A percentile compares a stretch with the other conserved stretches of the same genome.
phyloP scores from a whole-genome alignment of 305 asterid genomes.

The Salvia sclarea region DNA sequence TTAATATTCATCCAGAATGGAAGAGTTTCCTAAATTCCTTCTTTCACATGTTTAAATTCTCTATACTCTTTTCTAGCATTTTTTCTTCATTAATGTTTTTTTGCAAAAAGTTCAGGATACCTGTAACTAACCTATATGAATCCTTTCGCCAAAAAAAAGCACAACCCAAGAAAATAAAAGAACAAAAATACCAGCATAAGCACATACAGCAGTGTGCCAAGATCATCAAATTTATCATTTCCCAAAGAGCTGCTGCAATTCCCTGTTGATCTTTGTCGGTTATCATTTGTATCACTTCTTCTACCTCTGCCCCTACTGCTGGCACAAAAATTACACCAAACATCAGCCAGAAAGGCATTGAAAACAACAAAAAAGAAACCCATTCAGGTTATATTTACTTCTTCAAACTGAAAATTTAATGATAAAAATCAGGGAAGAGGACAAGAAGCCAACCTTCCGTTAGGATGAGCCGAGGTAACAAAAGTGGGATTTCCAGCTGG shows the following conservation, averaged over 20 bases:
- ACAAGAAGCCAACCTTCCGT: conserved; percentile 38
- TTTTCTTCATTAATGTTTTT: neutral
- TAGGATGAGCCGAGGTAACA: conserved; percentile 48
- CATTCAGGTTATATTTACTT: neutral
- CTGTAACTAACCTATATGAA: neutral
- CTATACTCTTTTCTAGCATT: neutral
- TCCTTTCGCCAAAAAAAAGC: neutral
- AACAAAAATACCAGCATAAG: neutral
- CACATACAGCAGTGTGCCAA: conserved; percentile 83
- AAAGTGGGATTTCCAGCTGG: conserved; percentile 38
- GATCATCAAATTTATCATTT: conserved; percentile 74
- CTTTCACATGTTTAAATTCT: neutral
- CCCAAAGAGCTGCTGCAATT: conserved; percentile 48
- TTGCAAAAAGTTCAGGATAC: neutral
- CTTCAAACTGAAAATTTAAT: neutral
- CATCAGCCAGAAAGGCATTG: neutral
- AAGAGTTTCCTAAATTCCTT: neutral
- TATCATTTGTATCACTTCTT: conserved; percentile 44
- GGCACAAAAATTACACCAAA: conserved; percentile 16
- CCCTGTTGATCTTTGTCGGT: conserved; percentile 43
- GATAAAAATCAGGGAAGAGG: neutral
- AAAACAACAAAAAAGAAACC: neutral
- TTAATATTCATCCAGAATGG: too few species aligned
- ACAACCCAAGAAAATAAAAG: neutral
- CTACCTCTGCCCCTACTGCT: conserved; percentile 57